phyloP scores from a whole-genome alignment of 2,329 filamentous ascomycete species.

The Fusarium xylarioides region DNA sequence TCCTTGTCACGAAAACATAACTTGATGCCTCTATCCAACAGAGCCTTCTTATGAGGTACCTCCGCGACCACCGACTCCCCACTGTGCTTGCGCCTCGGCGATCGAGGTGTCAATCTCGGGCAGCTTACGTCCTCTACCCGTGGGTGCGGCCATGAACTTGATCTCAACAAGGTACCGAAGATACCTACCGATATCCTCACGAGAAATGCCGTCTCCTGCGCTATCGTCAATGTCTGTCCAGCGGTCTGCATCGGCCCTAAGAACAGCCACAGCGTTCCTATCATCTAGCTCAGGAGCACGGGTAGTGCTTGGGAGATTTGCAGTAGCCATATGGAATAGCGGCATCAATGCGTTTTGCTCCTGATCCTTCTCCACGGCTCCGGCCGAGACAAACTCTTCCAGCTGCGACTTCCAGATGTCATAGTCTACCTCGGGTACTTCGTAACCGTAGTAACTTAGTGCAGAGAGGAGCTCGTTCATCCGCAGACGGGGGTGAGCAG shows the following conservation, averaged over 20 bases:
- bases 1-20: background rate
- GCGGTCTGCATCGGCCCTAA: background rate
- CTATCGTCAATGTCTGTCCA: slow-evolving; percentile 2
- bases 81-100: background rate
- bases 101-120: background rate
- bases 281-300: background rate
- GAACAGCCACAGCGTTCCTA: background rate
- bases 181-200: background rate
- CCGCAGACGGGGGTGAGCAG: slow-evolving; percentile 1
- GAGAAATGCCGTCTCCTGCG: background rate
- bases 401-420: background rate
- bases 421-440: background rate
- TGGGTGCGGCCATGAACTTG: background rate
- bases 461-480: background rate
- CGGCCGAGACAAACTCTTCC: background rate
- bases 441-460: background rate
- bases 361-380: background rate
- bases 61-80: background rate
- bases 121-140: background rate
- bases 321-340: background rate
- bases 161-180: background rate
- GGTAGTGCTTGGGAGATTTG: background rate
- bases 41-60: background rate
- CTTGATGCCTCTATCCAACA: background rate
- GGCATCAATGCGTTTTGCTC: background rate